Conservation (phyloP, 129 eudicot genomes). For the Flaveria trinervia region DNA sequence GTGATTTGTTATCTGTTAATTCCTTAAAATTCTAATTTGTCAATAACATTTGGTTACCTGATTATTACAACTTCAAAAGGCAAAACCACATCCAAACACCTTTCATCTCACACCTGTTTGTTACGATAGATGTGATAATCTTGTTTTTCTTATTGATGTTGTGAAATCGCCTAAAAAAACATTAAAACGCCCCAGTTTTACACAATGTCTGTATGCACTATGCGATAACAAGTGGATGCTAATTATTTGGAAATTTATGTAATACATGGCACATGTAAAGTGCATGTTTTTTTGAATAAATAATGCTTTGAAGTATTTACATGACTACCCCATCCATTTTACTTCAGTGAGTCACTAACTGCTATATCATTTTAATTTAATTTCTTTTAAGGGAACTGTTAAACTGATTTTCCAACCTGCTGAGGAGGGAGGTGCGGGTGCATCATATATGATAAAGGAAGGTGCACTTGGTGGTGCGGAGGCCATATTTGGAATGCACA, state of each 20-base stretch:
- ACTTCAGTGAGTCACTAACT: not conserved
- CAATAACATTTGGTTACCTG: not conserved
- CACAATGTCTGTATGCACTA: not conserved
- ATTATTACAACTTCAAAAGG: not conserved
- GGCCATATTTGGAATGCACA: slow-evolving; percentile 85
- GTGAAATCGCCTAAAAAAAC: not conserved
- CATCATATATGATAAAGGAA: slow-evolving; percentile 72
- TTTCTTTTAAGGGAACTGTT: slow-evolving; percentile 64
- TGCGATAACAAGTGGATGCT: too few relatives aligned
- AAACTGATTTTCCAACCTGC: slow-evolving; percentile 89
- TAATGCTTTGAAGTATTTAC: too few relatives aligned
- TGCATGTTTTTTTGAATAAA: too few relatives aligned
- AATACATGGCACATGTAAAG: too few relatives aligned
- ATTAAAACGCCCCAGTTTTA: not conserved
- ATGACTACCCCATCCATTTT: not conserved
- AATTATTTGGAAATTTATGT: too few relatives aligned
- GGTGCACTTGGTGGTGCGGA: slow-evolving; percentile 76
- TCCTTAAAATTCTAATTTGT: too few relatives aligned
- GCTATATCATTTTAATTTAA: not conserved
- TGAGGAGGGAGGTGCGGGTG: slow-evolving; percentile 94
- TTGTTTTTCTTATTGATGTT: not conserved
- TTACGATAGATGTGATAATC: not conserved
- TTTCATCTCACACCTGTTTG: not conserved
- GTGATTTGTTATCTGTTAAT: too few relatives aligned
- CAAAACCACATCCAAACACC: not conserved